Base-by-base conservation (phyloP, 257 asterid species). In the Rehmannia glutinosa region DNA sequence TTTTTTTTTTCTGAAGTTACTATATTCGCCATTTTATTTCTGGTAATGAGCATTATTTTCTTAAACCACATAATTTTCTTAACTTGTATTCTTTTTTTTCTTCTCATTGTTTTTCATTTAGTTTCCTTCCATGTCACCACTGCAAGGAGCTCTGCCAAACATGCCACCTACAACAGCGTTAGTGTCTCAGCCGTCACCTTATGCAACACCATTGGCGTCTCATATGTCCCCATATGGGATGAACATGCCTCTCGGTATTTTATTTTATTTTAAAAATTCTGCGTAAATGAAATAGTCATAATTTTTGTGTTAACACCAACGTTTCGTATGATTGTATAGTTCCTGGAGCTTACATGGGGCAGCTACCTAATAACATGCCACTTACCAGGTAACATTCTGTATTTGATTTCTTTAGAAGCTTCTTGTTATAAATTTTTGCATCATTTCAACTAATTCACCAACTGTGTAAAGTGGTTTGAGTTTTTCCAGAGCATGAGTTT, bases 71-170 rank as follows among this genome's bases (percentile, higher is more conserved):
- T n/a, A 15, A n/a, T n/a, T 4, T 59, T 51, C 23, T 28, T 54
- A 15, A 64, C 19, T 23, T 39, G 19, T 8, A 2, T 50, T 20
- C 5, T 15, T 13, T 15, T 13, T 5, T 7, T 63, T n/a, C n/a
- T 53, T 16, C 1, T 23, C 33, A n/a, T 53, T 17, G 41, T 13
- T 30, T 12, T 63, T 50, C n/a, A 12, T 73, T 35, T 75, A 88
- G 98, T 81, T 82, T 75, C 87, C 86, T 50, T 71, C 84, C 6
- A 77, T 84, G 88, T 51, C 86, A 52, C 24, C 87, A 17, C 15
- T 83, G 71, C 95, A 80, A 78, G 87, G 80, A 76, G 77, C 81
- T 25, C 52, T 78, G 35, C 80, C 92, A 24, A 76, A 71, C 64
- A 57, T 69, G 67, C 60, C 75, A 12, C 53, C 78, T 35, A 70